These are phyloP conservation scores for Mikania micrantha DNA, from an alignment of 129 eudicot genomes.

Conservation along the genomic window DNA sequence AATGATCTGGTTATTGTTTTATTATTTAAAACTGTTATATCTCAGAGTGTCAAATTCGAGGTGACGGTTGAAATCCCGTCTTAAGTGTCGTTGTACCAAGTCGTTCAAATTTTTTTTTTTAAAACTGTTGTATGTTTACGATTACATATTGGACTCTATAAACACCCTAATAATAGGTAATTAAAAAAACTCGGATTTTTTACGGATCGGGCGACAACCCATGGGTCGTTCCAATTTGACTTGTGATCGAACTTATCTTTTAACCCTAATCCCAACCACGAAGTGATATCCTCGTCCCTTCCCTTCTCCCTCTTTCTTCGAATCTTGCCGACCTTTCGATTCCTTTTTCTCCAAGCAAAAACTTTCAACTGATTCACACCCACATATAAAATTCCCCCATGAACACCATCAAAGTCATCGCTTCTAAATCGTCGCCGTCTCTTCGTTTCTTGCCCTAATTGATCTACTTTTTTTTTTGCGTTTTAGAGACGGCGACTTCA, in stretches of 20 bases:
- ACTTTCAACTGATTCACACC: slow-evolving; percentile 31
- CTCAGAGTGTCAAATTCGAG: too few species aligned
- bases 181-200: too few species aligned
- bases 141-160: too few species aligned
- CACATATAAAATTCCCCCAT: slow-evolving; percentile 10
- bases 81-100: too few species aligned
- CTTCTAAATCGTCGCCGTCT: slow-evolving; percentile 36
- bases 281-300: background rate
- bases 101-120: too few species aligned
- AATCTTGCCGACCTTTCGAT: slow-evolving; percentile 22
- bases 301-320: background rate
- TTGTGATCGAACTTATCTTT: background rate
- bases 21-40: too few species aligned
- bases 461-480: background rate
- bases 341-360: slow-evolving; percentile 19
- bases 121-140: too few species aligned
- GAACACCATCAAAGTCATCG: slow-evolving; percentile 30
- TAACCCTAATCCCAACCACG: slow-evolving; percentile 11
- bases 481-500: slow-evolving; percentile 36
- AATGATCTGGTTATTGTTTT: too few species aligned
- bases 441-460: slow-evolving; percentile 12
- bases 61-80: too few species aligned
- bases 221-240: slow-evolving; percentile 9
- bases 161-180: too few species aligned
- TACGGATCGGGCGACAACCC: too few species aligned